phyloP scores from a whole-genome alignment of 2,329 filamentous ascomycete genomes.

The Dothiorella sarmentorum region DNA sequence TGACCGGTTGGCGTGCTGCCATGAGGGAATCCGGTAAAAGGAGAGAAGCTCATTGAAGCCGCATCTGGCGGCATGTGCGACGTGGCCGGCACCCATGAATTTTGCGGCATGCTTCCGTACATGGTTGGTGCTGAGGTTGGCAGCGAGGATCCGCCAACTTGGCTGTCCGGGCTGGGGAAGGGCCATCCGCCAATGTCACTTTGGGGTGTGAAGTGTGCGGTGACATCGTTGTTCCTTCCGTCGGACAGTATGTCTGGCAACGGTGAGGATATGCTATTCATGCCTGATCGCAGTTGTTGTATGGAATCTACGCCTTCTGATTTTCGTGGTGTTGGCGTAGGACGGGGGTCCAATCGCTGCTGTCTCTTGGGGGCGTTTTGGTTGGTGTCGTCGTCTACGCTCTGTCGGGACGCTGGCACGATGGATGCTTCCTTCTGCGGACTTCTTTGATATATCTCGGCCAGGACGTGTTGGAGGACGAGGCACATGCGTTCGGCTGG shows the following conservation, averaged over 20 bases:
- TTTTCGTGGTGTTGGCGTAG: background rate
- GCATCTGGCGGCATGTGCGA: slow-evolving; percentile 8
- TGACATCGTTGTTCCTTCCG: background rate
- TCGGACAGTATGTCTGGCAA: background rate
- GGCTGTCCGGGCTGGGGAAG: background rate
- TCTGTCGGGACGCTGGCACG: background rate
- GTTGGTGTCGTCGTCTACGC: background rate
- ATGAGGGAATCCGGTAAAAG: background rate
- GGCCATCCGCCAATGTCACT: slow-evolving; percentile 1
- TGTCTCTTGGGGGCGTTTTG: background rate
- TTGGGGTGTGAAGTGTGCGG: background rate
- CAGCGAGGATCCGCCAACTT: background rate
- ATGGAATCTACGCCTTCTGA: background rate
- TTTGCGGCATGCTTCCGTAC: background rate
- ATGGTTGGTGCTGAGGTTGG: background rate
- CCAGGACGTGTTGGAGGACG: slow-evolving; percentile 52
- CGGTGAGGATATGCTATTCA: background rate
- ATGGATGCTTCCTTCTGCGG: slow-evolving; percentile 22
- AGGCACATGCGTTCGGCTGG: slow-evolving; percentile 54
- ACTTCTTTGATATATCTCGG: slow-evolving; percentile 38
- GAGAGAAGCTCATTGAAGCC: slow-evolving; percentile 7
- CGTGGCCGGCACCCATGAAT: background rate
- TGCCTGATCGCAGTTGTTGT: background rate
- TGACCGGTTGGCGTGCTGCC: background rate
- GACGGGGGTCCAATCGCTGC: slow-evolving; percentile 4